A percentile compares a stretch with the other conserved stretches of the same genome.
Evolutionary conservation across 1,284 basidiomycete genomes (phyloP).

Genomic region (Xerocomus amazonicus): DNA sequence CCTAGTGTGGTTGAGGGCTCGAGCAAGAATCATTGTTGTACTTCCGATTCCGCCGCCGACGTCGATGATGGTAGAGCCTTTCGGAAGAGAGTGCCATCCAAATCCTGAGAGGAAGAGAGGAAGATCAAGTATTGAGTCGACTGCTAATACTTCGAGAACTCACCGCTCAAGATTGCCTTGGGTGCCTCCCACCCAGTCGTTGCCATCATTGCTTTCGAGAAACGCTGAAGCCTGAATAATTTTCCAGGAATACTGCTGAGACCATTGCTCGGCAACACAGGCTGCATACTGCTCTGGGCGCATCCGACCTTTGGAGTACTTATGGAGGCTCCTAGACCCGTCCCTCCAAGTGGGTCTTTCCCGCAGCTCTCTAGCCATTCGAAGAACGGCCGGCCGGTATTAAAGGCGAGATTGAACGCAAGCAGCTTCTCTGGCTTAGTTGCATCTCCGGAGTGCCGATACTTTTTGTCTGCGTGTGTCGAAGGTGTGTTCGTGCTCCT

Average conservation of each 20-base stretch:
- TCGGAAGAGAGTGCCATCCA: slow-evolving; percentile 56
- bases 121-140: slow-evolving; percentile 8
- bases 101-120: slow-evolving; percentile 43
- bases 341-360: slow-evolving; percentile 23
- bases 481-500: background rate
- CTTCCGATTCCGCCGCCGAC: slow-evolving; percentile 76
- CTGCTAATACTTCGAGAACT: slow-evolving; percentile 10
- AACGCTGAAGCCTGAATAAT: slow-evolving; percentile 54
- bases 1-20: slow-evolving; percentile 38
- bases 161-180: slow-evolving; percentile 53
- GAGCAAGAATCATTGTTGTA: slow-evolving; percentile 63
- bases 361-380: slow-evolving; percentile 54
- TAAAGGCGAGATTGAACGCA: slow-evolving; percentile 57
- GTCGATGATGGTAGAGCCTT: slow-evolving; percentile 61
- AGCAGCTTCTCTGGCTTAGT: slow-evolving; percentile 22
- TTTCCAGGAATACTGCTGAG: slow-evolving; percentile 12
- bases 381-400: slow-evolving; percentile 45
- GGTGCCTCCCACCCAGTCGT: slow-evolving; percentile 63
- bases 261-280: background rate
- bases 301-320: background rate
- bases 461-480: background rate
- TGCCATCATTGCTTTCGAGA: slow-evolving; percentile 69
- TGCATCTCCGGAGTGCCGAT: background rate
- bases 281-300: background rate
- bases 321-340: slow-evolving; percentile 16